A percentile compares a stretch with the other conserved stretches of the same genome.
Evolutionary conservation across 768 basidiomycete species (phyloP).

Genomic region (Mycena metata): DNA sequence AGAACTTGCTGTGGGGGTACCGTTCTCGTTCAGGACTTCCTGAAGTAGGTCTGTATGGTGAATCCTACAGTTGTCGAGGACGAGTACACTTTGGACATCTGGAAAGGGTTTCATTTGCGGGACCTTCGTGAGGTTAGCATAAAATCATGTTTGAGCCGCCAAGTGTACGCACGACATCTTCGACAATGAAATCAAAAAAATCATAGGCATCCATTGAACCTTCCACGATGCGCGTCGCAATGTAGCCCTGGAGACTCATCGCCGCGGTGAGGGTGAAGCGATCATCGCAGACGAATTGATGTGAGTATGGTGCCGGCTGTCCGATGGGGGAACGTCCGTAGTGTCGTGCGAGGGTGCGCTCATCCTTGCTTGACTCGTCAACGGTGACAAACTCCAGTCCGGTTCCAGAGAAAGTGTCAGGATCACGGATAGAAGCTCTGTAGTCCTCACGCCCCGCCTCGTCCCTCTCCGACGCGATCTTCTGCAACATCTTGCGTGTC

Average conservation of each 20-base stretch:
- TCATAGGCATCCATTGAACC: too few species aligned
- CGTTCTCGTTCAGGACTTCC: too few species aligned
- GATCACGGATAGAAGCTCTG: constrained; percentile 16
- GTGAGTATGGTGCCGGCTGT: neutral
- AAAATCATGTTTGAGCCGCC: too few species aligned
- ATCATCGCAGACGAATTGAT: neutral
- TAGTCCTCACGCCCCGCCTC: constrained; percentile 24
- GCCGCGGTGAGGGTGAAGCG: neutral
- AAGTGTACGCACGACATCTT: too few species aligned
- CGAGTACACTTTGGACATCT: too few species aligned
- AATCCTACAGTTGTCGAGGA: too few species aligned
- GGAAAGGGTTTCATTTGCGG: too few species aligned
- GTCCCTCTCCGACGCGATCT: constrained; percentile 35
- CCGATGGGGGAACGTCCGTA: neutral
- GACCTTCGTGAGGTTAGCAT: too few species aligned
- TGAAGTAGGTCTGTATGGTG: too few species aligned
- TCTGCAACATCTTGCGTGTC: constrained; percentile 34
- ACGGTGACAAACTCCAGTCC: neutral
- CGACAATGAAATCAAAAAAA: too few species aligned
- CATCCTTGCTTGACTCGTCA: neutral
- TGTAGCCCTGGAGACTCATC: neutral
- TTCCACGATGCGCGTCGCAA: too few species aligned
- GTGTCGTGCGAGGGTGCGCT: neutral
- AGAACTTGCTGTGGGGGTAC: too few species aligned
- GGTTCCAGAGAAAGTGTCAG: neutral